Percentiles rank a stretch among this genome's conserved stretches.
phyloP scores from a whole-genome alignment of 805 yeast genomes.

The Ogataea salicorniae region DNA sequence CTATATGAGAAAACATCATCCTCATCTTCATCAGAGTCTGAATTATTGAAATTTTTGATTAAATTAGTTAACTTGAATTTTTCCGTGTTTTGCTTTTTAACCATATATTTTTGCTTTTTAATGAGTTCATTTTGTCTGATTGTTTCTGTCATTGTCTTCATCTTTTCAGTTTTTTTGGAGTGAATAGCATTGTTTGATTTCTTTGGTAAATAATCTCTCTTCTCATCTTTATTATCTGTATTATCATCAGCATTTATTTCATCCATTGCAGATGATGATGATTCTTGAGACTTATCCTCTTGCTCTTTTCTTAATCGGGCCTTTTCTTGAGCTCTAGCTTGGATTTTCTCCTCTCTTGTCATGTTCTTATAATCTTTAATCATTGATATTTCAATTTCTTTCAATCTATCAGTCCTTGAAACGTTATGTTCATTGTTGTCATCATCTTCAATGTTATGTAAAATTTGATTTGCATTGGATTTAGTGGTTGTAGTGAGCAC shows the following conservation, averaged over 20 bases:
- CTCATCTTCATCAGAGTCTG: constrained; percentile 1
- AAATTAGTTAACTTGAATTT: constrained; percentile 21
- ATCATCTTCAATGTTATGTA: constrained; percentile 4
- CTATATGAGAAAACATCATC: not conserved
- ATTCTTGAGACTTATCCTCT: not conserved
- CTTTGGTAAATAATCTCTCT: constrained; percentile 2
- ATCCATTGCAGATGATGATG: not conserved
- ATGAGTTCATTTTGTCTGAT: constrained; percentile 19
- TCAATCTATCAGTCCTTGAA: not conserved
- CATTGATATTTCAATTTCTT: not conserved
- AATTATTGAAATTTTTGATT: constrained; percentile 15
- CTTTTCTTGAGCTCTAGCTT: constrained; percentile 22
- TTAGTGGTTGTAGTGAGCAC: not conserved
- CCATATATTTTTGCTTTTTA: constrained; percentile 9
- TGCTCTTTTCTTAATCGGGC: constrained; percentile 14
- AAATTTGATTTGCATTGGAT: not conserved
- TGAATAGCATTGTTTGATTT: constrained; percentile 1
- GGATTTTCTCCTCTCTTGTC: constrained; percentile 25
- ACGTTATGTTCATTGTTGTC: constrained; percentile 1
- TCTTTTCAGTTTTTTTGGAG: constrained; percentile 5
- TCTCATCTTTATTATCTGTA: not conserved
- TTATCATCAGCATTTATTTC: not conserved
- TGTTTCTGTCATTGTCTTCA: constrained; percentile 6
- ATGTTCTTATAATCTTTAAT: constrained; percentile 19
- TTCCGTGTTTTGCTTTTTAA: constrained; percentile 13